Evolutionary conservation across 2,329 filamentous ascomycete species (phyloP).

Genomic region (Cladorrhinum sp.): DNA sequence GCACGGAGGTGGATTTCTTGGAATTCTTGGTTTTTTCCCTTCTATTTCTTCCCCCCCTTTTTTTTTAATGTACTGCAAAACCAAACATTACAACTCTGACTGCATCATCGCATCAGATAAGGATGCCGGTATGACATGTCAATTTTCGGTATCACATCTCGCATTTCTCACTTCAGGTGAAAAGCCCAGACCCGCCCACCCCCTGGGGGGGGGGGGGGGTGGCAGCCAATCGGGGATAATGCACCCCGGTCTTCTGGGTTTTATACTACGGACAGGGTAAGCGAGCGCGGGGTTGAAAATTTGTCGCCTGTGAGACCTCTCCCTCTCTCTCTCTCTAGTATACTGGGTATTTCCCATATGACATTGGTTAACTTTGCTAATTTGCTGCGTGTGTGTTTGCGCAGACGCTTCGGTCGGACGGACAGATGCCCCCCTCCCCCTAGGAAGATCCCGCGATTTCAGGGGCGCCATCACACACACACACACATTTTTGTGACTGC

Average conservation of each 20-base stretch:
- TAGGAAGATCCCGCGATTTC: too few relatives aligned
- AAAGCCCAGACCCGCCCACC: not conserved
- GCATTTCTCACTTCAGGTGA: slow-evolving; percentile 3
- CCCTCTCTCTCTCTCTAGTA: not conserved
- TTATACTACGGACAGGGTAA: not conserved
- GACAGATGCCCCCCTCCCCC: too few relatives aligned
- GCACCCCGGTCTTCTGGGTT: not conserved
- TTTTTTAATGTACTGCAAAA: too few relatives aligned
- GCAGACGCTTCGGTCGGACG: too few relatives aligned
- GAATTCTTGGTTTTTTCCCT: not conserved
- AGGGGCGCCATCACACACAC: too few relatives aligned
- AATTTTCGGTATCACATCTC: not conserved
- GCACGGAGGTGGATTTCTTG: too few relatives aligned
- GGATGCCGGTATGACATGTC: not conserved
- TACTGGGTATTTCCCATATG: not conserved
- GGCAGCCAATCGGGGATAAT: not conserved
- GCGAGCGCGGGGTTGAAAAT: not conserved
- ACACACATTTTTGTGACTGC: too few relatives aligned
- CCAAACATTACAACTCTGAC: too few relatives aligned
- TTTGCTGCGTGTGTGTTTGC: too few relatives aligned
- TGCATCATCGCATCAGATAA: too few relatives aligned
- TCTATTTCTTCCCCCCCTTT: too few relatives aligned
- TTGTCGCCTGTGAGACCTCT: not conserved
- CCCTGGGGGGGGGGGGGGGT: too few relatives aligned
- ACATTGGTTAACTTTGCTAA: not conserved